These are phyloP conservation scores for Delitschia confertaspora DNA, from an alignment of 495 filamentous ascomycete species.

Conservation along the genomic window DNA sequence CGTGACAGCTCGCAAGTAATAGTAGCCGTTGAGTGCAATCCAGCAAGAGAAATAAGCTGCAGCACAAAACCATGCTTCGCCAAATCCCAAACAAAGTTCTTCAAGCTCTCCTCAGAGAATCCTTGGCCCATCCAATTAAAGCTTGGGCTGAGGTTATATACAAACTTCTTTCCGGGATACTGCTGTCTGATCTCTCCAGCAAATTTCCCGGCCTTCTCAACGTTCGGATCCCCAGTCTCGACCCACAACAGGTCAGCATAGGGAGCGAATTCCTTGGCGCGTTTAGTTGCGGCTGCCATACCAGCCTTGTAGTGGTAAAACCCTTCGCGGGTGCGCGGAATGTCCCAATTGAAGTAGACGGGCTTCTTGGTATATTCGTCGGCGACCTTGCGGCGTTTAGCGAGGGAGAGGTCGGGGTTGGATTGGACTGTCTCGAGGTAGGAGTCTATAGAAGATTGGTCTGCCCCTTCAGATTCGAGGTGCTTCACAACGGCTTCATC, in stretches of 20 bases:
- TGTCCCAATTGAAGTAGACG: conserved; percentile 80
- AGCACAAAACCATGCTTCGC: conserved; percentile 89
- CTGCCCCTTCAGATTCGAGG: conserved; percentile 52
- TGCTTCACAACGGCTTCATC: conserved; percentile 80
- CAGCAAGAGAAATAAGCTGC: conserved; percentile 86
- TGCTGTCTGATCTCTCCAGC: conserved; percentile 58
- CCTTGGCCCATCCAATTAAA: conserved; percentile 99
- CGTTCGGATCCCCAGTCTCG: conserved; percentile 82
- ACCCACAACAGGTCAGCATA: conserved; percentile 96
- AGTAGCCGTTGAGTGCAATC: conserved; percentile 79
- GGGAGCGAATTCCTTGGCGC: conserved; percentile 80
- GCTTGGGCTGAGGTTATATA: conserved; percentile 90
- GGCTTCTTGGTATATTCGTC: conserved; percentile 53
- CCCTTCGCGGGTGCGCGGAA: conserved; percentile 86
- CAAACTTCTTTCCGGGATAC: conserved; percentile 72
- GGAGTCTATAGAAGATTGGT: conserved; percentile 50
- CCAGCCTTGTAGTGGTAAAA: conserved; percentile 94
- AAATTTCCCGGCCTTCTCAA: conserved; percentile 64
- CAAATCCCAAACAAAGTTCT: conserved; percentile 91
- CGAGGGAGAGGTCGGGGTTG: conserved; percentile 65
- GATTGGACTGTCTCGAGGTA: conserved; percentile 54
- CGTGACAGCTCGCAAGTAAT: conserved; percentile 76
- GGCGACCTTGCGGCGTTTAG: conserved; percentile 63
- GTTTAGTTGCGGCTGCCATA: conserved; percentile 81
- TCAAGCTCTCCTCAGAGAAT: conserved; percentile 67